These are phyloP conservation scores for Coniochaeta sp. DNA, from an alignment of 2,329 filamentous ascomycete species.

Conservation along the genomic window DNA sequence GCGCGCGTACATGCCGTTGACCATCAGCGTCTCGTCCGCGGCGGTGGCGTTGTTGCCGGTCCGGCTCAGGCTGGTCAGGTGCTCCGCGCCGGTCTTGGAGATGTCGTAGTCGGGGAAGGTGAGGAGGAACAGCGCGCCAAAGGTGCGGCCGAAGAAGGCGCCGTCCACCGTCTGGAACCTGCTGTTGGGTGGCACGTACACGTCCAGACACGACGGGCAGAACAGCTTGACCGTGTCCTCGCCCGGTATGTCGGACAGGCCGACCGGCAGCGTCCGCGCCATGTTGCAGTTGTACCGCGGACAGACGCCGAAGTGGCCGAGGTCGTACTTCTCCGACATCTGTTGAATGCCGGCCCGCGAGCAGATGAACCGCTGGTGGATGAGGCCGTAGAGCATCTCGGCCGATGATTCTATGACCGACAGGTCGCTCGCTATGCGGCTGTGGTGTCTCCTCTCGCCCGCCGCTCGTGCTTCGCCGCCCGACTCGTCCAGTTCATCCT, in stretches of 20 bases:
- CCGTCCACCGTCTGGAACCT: constrained; percentile 96
- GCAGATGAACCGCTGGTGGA: constrained; percentile 97
- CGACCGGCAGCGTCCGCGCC: constrained; percentile 85
- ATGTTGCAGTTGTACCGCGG: constrained; percentile 91
- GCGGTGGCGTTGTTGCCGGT: constrained; percentile 15
- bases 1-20: constrained; percentile 81
- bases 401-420: constrained; percentile 95
- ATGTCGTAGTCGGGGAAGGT: constrained; percentile 96
- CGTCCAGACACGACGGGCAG: constrained; percentile 91
- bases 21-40: constrained; percentile 39
- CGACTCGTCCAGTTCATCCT: constrained; percentile 65
- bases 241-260: constrained; percentile 87
- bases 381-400: constrained; percentile 96
- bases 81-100: constrained; percentile 59
- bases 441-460: constrained; percentile 67
- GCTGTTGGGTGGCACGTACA: constrained; percentile 95
- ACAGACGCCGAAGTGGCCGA: constrained; percentile 91
- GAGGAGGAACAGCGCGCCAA: constrained; percentile 94
- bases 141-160: constrained; percentile 96
- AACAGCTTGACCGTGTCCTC: constrained; percentile 98
- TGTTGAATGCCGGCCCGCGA: constrained; percentile 94
- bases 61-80: constrained; percentile 35
- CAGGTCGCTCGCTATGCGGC: constrained; percentile 83
- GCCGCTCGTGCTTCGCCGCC: constrained; percentile 51
- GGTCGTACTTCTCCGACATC: constrained; percentile 98